phyloP scores from a whole-genome alignment of 805 yeast genomes.

The Candida cerambycidarum region DNA sequence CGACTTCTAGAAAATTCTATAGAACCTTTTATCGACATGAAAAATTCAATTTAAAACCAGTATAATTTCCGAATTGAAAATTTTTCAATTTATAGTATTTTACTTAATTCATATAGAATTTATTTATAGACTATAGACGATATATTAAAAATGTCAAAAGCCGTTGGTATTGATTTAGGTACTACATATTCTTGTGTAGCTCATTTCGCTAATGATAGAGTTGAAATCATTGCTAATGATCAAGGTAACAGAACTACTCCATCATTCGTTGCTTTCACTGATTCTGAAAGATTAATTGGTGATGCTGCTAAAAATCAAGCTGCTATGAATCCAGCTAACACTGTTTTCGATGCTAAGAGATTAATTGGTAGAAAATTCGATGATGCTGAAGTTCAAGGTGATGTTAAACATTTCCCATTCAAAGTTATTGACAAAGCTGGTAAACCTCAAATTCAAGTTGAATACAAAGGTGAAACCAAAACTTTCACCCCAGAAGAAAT shows the following conservation, averaged over 20 bases:
- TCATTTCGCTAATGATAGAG: constrained; percentile 87
- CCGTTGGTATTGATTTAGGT: constrained; percentile 92
- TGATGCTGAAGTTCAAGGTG: constrained; percentile 74
- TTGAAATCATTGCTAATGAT: constrained; percentile 95
- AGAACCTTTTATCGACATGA: constrained; percentile 6
- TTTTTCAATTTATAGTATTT: constrained; percentile 7
- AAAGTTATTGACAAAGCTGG: constrained; percentile 72
- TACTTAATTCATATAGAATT: neutral
- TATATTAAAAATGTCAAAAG: constrained; percentile 44
- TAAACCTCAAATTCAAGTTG: constrained; percentile 81
- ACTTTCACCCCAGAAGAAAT: constrained; percentile 93
- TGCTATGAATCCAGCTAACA: constrained; percentile 89
- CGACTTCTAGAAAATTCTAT: constrained; percentile 8
- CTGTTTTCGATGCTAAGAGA: constrained; percentile 92
- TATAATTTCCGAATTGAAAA: constrained; percentile 6
- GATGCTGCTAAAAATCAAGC: constrained; percentile 99
- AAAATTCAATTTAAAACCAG: constrained; percentile 7
- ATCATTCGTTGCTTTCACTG: constrained; percentile 93
- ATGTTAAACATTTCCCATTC: constrained; percentile 73
- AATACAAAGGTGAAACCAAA: constrained; percentile 85
- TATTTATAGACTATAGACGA: constrained; percentile 5
- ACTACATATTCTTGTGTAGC: constrained; percentile 96
- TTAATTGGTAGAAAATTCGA: constrained; percentile 86
- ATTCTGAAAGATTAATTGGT: constrained; percentile 90
- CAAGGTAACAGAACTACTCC: constrained; percentile 99